These are phyloP conservation scores for Pleurotus salmoneostramineus DNA, from an alignment of 768 basidiomycete species.

Conservation along the genomic window DNA sequence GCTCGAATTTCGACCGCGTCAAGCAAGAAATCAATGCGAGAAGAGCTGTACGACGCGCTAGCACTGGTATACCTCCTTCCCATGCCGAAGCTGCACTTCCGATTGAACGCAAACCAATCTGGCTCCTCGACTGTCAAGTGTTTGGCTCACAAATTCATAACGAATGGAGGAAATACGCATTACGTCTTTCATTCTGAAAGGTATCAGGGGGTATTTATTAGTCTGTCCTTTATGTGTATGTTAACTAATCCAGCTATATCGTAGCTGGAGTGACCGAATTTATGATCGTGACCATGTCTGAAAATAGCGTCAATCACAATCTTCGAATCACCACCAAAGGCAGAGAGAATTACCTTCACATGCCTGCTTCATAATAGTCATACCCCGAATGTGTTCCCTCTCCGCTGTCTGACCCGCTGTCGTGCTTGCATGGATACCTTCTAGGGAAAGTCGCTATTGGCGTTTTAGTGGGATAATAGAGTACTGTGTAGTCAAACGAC, in stretches of 20 bases:
- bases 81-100: no score
- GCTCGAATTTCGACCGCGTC: conserved; percentile 12
- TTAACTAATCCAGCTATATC: neutral
- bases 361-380: conserved; percentile 1
- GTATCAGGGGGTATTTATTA: neutral
- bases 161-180: neutral
- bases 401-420: neutral
- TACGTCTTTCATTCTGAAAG: neutral
- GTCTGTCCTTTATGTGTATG: neutral
- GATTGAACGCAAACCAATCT: conserved; percentile 6
- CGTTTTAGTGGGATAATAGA: neutral
- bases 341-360: neutral
- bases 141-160: neutral
- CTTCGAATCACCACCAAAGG: neutral
- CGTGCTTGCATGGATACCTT: neutral
- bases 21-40: conserved; percentile 10
- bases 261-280: neutral
- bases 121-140: conserved; percentile 8
- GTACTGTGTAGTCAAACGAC: neutral
- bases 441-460: neutral
- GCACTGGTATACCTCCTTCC: no score
- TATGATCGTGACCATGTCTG: conserved; percentile 1
- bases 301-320: neutral
- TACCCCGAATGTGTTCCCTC: neutral
- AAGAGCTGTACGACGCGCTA: neutral